These are phyloP conservation scores for Novymonas esmeraldas DNA, from an alignment of 208 protist species.

Conservation along the genomic window DNA sequence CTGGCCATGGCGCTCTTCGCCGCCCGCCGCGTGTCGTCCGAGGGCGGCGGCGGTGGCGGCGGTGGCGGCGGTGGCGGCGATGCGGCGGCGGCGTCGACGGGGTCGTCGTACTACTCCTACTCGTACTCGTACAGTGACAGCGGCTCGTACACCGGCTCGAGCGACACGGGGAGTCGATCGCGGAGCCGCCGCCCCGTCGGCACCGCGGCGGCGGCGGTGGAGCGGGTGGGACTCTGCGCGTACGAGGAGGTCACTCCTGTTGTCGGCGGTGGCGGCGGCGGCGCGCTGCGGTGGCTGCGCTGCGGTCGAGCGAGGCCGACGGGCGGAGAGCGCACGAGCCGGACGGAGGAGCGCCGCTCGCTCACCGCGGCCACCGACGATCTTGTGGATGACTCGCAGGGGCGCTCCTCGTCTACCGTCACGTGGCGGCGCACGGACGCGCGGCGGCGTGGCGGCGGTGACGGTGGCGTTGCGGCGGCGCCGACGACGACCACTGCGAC, in stretches of 20 bases:
- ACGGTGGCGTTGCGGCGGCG: not conserved
- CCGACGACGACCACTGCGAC: not conserved
- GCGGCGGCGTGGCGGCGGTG: too few relatives aligned
- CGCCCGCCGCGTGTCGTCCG: conserved; percentile 2
- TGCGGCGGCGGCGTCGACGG: too few relatives aligned
- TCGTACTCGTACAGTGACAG: conserved; percentile 21
- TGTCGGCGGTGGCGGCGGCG: not conserved
- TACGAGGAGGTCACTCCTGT: conserved; percentile 29
- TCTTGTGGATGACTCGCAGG: too few relatives aligned
- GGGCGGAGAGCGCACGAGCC: conserved; percentile 13
- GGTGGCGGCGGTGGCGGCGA: not conserved
- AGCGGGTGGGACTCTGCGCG: not conserved
- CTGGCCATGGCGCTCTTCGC: conserved; percentile 28
- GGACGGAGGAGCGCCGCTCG: conserved; percentile 14
- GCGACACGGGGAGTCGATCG: not conserved
- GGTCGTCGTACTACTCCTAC: not conserved
- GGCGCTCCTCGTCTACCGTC: not conserved
- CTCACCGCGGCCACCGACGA: not conserved
- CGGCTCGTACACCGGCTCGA: conserved; percentile 20
- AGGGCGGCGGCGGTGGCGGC: not conserved
- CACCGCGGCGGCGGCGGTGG: not conserved
- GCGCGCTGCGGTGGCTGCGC: conserved; percentile 4
- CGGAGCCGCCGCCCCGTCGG: not conserved
- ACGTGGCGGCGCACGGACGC: not conserved
- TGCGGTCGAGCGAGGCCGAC: conserved; percentile 5